Evolutionary conservation across 441 rosid genomes (phyloP), one percentile per base, ranked within the genome.

Genomic region (Aleurites moluccanus): DNA sequence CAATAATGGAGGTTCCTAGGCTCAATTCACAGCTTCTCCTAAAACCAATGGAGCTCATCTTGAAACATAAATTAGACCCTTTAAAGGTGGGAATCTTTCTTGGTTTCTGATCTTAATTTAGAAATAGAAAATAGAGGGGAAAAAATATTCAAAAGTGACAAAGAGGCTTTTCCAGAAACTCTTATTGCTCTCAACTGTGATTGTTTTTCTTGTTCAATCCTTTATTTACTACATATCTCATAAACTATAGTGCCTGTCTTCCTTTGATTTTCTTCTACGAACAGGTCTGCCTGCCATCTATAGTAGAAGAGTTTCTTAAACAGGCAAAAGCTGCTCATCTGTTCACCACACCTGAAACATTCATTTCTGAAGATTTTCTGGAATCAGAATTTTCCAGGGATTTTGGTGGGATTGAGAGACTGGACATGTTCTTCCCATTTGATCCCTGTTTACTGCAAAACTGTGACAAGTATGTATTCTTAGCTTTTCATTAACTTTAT

Each of bases 391-490:
- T 87, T 40, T 96, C 97, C 8, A 80, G 82, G 83, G 92, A 85
- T 61, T 92, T 84, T 85, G 97, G 95, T 27, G 98, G 99, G 70
- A 64, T 82, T 65, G 92, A 95, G 79, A 88, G 96, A 88, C 90
- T 96, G 52, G 97, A 93, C 80, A 86, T 85, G 80, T 95, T 93
- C 85, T 96, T 96, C 77, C 98, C 99, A 1, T 96, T 90, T 67
- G 98, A 96, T 77, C 99, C 98, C 6, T 91, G 93, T 77, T 85
- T 93, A 86, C 82, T 96, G 75, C 85, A 85, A 81, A 79, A 61
- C 59, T 78, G 87, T 15, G 92, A 90, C 89, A 89, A 96, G 98
- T 93, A 63, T 40, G 69, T 18, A 50, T 60, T 55, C 69, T 18
- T 73, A 20, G 18, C 61, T 52, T 55, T 74, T 3, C 15, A n/a